These are phyloP conservation scores for Leccinum boreale DNA, from an alignment of 768 basidiomycete species.

Conservation along the genomic window DNA sequence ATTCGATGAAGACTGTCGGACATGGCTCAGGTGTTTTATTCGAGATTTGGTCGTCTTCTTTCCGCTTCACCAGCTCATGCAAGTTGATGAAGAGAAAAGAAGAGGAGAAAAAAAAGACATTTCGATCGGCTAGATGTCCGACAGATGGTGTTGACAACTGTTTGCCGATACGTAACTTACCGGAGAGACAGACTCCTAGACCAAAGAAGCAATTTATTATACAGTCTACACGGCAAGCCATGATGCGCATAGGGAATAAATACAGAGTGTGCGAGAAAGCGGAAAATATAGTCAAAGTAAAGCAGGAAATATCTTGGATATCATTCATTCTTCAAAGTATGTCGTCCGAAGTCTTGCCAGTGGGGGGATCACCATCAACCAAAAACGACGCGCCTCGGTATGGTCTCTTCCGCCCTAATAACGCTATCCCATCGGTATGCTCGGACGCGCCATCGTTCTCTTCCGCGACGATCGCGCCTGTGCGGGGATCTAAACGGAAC, in stretches of 20 bases:
- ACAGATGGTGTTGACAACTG: slow-evolving; percentile 18
- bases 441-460: slow-evolving; percentile 30
- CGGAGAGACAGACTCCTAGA: no score
- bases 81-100: slow-evolving; percentile 51
- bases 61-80: slow-evolving; percentile 40
- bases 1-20: slow-evolving; percentile 35
- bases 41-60: slow-evolving; percentile 37
- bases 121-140: background rate
- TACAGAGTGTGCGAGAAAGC: no score
- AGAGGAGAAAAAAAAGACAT: slow-evolving; percentile 28
- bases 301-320: background rate
- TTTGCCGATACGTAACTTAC: slow-evolving; percentile 12
- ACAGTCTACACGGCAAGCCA: background rate
- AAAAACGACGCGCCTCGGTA: slow-evolving; percentile 1
- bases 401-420: slow-evolving; percentile 11
- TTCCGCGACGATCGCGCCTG: slow-evolving; percentile 61
- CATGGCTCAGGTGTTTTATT: slow-evolving; percentile 15
- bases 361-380: slow-evolving; percentile 5
- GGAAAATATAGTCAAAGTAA: background rate
- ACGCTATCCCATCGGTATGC: slow-evolving; percentile 9
- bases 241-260: background rate
- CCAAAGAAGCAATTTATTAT: background rate
- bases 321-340: background rate
- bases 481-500: slow-evolving; percentile 55
- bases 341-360: slow-evolving; percentile 1